A percentile compares a stretch with the other conserved stretches of the same genome.
phyloP scores from a whole-genome alignment of 768 basidiomycete species.

The Stropharia rugosoannulata region DNA sequence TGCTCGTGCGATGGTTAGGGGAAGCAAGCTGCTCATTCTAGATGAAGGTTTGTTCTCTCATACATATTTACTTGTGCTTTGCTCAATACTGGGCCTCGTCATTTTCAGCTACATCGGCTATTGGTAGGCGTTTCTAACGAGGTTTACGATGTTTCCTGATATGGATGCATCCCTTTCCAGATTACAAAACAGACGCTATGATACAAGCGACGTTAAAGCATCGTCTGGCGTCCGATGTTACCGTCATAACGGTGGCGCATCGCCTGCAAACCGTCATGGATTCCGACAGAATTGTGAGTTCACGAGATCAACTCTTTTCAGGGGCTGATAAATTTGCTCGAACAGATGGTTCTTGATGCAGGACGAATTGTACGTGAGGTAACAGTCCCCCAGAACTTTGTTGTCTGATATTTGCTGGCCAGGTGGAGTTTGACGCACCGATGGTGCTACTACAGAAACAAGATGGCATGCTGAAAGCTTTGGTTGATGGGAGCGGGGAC shows the following conservation, averaged over 20 bases:
- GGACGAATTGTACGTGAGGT: conserved; percentile 43
- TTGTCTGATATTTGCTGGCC: not conserved
- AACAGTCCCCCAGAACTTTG: not conserved
- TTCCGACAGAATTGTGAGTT: conserved; percentile 51
- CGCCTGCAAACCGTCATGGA: conserved; percentile 68
- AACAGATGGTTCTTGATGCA: conserved; percentile 51
- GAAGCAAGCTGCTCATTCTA: conserved; percentile 59
- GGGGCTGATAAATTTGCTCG: not conserved
- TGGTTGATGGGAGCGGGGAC: conserved; percentile 23
- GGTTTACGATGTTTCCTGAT: not conserved
- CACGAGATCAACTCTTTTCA: conserved; percentile 6
- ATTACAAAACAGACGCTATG: conserved; percentile 65
- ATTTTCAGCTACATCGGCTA: conserved; percentile 39
- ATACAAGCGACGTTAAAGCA: conserved; percentile 72
- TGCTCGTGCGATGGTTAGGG: conserved; percentile 59
- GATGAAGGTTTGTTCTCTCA: conserved; percentile 48
- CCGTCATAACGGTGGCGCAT: conserved; percentile 70
- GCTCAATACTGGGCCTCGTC: not conserved
- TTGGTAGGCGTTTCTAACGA: conserved; percentile 33
- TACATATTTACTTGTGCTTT: not conserved
- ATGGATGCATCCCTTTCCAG: conserved; percentile 19
- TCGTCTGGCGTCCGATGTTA: conserved; percentile 60
- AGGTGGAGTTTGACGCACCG: conserved; percentile 23
- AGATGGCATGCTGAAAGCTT: conserved; percentile 16
- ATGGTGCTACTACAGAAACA: conserved; percentile 13